Conservation (phyloP, 768 basidiomycete species). For the Mycena amicta region DNA sequence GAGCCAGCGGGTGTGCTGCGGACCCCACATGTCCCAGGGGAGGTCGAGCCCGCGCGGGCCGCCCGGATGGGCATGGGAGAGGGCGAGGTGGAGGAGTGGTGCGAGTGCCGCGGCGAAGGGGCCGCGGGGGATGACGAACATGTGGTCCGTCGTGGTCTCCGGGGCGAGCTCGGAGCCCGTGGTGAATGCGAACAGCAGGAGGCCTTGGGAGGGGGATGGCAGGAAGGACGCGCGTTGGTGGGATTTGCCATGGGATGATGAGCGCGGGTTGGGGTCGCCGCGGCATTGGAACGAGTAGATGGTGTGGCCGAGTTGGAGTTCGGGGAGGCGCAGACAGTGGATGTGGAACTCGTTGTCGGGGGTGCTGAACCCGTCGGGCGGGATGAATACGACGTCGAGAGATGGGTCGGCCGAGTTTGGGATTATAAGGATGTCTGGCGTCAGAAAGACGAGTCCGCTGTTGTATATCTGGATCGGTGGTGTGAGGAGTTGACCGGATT, state of each 20-base stretch:
- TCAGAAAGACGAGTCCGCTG: constrained; percentile 12
- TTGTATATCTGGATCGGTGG: background rate
- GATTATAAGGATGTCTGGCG: background rate
- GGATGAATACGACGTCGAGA: constrained; percentile 9
- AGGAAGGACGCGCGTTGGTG: background rate
- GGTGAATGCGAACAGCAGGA: constrained; percentile 2
- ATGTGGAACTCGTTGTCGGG: background rate
- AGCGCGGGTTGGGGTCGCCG: background rate
- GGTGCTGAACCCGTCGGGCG: background rate
- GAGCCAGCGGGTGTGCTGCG: constrained; percentile 11
- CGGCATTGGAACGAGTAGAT: constrained; percentile 3
- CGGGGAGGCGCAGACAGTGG: constrained; percentile 1
- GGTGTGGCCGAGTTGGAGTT: background rate
- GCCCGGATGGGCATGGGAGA: no score
- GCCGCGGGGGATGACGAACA: constrained; percentile 11
- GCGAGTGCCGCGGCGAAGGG: background rate
- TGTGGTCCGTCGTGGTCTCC: background rate
- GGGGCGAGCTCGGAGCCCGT: background rate
- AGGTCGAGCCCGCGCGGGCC: background rate
- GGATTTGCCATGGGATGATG: background rate
- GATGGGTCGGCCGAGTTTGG: background rate
- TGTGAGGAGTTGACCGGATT: background rate
- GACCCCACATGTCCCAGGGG: constrained; percentile 13
- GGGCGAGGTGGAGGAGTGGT: background rate
- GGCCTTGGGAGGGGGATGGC: background rate